Evolutionary conservation across 306 rosid species (phyloP).

Genomic region (Ormosia semicastrata): DNA sequence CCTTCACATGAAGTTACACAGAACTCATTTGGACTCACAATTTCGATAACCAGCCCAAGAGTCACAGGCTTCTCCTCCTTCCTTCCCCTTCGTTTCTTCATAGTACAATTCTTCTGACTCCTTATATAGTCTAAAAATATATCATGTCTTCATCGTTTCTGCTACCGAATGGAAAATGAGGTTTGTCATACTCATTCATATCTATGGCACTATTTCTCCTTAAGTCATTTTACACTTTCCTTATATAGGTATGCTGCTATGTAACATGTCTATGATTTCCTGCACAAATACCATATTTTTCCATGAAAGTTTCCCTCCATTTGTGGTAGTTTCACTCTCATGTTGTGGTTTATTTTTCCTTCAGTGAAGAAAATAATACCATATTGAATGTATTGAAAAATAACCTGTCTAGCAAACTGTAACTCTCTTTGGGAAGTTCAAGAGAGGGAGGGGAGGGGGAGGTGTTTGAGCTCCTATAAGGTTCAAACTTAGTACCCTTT

Average conservation of each 20-base stretch:
- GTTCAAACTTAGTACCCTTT: no score
- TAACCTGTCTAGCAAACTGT: neutral
- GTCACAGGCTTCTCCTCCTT: neutral
- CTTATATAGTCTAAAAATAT: neutral
- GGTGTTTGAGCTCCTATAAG: no score
- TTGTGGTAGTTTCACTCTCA: neutral
- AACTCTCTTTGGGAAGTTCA: neutral
- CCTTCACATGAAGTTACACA: neutral
- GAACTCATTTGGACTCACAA: neutral
- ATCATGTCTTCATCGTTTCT: neutral
- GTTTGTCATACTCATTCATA: neutral
- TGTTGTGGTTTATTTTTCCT: neutral
- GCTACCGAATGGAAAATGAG: neutral
- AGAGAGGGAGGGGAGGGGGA: no score
- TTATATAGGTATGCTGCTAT: neutral
- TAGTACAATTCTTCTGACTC: neutral
- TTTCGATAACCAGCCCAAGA: neutral
- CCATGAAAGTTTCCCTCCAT: neutral
- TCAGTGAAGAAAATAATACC: neutral
- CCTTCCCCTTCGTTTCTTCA: neutral
- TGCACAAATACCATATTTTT: neutral
- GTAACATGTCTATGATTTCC: slow-evolving; percentile 12
- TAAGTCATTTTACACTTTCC: neutral
- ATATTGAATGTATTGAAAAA: neutral
- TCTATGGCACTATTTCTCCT: neutral